These are phyloP conservation scores for Crucibulum laeve DNA, from an alignment of 768 basidiomycete species.

Conservation along the genomic window DNA sequence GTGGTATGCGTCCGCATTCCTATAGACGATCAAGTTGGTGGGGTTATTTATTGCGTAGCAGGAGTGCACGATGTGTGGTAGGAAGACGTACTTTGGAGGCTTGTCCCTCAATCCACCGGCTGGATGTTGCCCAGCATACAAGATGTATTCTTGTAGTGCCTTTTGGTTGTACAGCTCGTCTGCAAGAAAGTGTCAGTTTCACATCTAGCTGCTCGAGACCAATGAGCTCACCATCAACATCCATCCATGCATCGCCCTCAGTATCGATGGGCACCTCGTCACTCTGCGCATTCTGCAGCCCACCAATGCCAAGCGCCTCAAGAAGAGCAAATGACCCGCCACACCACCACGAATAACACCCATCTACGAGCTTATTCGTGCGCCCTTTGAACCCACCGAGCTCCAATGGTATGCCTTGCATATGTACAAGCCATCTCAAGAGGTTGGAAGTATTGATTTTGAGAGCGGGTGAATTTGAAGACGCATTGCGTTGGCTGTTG, in stretches of 20 bases:
- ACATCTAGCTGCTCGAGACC: background rate
- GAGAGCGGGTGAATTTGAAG: conserved; percentile 15
- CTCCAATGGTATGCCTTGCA: conserved; percentile 83
- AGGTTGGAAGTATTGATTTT: conserved; percentile 56
- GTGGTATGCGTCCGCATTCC: conserved; percentile 92
- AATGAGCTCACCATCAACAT: conserved; percentile 49
- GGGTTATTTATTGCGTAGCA: background rate
- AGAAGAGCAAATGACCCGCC: conserved; percentile 83
- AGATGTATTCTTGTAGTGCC: conserved; percentile 84
- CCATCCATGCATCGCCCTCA: conserved; percentile 50
- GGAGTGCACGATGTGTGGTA: background rate
- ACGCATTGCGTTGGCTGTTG: conserved; percentile 2
- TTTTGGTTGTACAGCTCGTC: conserved; percentile 52
- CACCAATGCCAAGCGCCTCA: conserved; percentile 51
- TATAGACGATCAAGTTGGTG: conserved; percentile 18
- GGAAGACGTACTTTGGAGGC: conserved; percentile 74
- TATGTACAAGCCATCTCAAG: conserved; percentile 75
- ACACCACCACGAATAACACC: conserved; percentile 99
- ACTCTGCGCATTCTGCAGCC: conserved; percentile 22
- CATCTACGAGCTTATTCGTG: conserved; percentile 98
- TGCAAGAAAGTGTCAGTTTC: conserved; percentile 7
- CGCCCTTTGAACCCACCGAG: conserved; percentile 91
- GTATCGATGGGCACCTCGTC: conserved; percentile 11
- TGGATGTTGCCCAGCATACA: conserved; percentile 81
- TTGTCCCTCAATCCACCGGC: conserved; percentile 91